Base-by-base conservation (phyloP, 164 flowering plant species). In the Akebia trifoliata region DNA sequence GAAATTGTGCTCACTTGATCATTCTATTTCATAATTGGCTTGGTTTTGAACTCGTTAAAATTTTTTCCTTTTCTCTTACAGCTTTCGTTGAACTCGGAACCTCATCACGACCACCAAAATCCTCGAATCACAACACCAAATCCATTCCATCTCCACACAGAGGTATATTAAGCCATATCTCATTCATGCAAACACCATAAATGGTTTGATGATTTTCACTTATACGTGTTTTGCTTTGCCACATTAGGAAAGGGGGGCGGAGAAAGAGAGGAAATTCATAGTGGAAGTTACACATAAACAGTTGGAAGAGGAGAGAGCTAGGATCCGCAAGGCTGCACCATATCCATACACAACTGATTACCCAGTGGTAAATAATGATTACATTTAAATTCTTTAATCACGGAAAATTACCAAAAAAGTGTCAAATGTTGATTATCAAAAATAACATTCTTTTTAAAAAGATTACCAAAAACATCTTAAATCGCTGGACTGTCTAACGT, bases 301-400 rank as follows among this genome's bases (percentile, higher is more conserved):
- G 67, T 32, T 77, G 57, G 95, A 88, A 64, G 97, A 86, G 58
- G 97, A 90, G 65, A 71, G 64, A 60, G 87, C 91, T 1, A 81
- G 96, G 61, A 50, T 86, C 50, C 96, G 88, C 1, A 94, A 73
- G 76, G 97, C 99, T 20, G 78, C 64, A 38, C 99, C 99, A 39
- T 90, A 90, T 65, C 99, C 99, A 29, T 94, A 86, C 60, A 87
- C 96, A 7, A 94, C 97, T 51, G 99, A 94, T 53, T 90, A 70
- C 60, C 99, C 99, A 34, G 90, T 88, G 89, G 99, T 93, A 81
- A 15, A 52, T 5, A 45, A 35, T 18, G 22, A 6, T 10, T 55
- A 20, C 4, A 6, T 8, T 10, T 20, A 20, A 5, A 20, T 44
- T 20, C 26, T 21, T 44, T 44, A 20, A 44, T 20, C 48, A 20